Evolutionary conservation across 2,329 filamentous ascomycete species (phyloP).

Genomic region (Microdochium paspali): DNA sequence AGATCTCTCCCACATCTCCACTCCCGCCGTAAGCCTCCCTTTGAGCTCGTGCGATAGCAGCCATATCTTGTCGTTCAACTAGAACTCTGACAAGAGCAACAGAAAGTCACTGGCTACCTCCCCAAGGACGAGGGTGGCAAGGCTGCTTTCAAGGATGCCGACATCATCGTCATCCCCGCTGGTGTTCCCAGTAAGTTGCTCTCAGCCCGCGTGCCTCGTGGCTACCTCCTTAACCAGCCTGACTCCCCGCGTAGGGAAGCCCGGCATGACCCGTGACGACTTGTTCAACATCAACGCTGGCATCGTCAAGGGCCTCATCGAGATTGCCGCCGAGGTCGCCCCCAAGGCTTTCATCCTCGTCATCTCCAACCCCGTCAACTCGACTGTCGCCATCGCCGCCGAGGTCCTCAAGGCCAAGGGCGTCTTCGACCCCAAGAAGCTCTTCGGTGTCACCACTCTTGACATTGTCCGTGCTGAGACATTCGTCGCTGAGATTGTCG

Average conservation of each 20-base stretch:
- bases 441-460: slow-evolving; percentile 97
- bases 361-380: slow-evolving; percentile 99
- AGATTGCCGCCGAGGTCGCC: slow-evolving; percentile 76
- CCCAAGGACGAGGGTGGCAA: slow-evolving; percentile 80
- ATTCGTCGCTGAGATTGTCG: slow-evolving; percentile 79
- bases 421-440: slow-evolving; percentile 89
- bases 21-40: slow-evolving; percentile 54
- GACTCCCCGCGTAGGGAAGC: slow-evolving; percentile 62
- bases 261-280: slow-evolving; percentile 98
- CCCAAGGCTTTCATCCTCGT: slow-evolving; percentile 93
- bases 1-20: slow-evolving; percentile 96
- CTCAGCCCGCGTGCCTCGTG: slow-evolving; percentile 2
- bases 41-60: slow-evolving; percentile 1
- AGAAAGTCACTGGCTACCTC: slow-evolving; percentile 84
- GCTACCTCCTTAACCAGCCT: slow-evolving; percentile 1
- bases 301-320: slow-evolving; percentile 89
- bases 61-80: background rate
- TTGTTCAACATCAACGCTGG: slow-evolving; percentile 99
- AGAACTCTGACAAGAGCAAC: slow-evolving; percentile 19
- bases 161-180: slow-evolving; percentile 94
- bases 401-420: slow-evolving; percentile 91
- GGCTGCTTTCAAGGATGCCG: slow-evolving; percentile 80
- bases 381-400: slow-evolving; percentile 92
- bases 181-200: slow-evolving; percentile 80
- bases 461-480: slow-evolving; percentile 98